These are phyloP conservation scores for Miscanthus lutarioriparius DNA, from an alignment of 176 grass and related monocot species.

Conservation along the genomic window DNA sequence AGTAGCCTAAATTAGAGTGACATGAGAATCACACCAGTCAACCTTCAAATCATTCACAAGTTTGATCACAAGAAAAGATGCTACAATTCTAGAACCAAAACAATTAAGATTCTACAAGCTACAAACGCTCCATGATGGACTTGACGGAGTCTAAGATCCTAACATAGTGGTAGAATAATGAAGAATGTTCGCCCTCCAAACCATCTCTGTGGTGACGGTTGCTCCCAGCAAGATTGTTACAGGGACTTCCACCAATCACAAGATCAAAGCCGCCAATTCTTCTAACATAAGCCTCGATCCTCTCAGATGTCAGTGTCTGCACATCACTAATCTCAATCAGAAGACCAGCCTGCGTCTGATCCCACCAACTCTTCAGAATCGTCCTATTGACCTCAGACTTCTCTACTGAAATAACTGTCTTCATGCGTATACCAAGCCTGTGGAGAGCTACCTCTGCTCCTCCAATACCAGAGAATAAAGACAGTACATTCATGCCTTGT, in stretches of 20 bases:
- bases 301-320: conserved; percentile 36
- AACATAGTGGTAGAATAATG: conserved; percentile 71
- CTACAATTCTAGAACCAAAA: background rate
- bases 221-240: conserved; percentile 87
- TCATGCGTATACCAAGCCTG: conserved; percentile 71
- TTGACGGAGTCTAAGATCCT: conserved; percentile 68
- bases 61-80: background rate
- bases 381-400: conserved; percentile 64
- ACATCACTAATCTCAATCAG: conserved; percentile 73
- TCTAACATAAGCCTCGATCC: conserved; percentile 31
- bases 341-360: conserved; percentile 67
- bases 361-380: conserved; percentile 83
- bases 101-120: background rate
- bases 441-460: conserved; percentile 95
- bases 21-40: background rate
- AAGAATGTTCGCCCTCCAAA: conserved; percentile 75
- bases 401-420: conserved; percentile 69
- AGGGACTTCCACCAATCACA: conserved; percentile 82
- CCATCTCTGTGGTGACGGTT: conserved; percentile 76
- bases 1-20: background rate
- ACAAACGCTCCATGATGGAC: conserved; percentile 41
- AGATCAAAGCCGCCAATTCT: conserved; percentile 69
- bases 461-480: conserved; percentile 91
- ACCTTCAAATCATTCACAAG: background rate
- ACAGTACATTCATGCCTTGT: conserved; percentile 66